These are phyloP conservation scores for Eucalyptus melliodora DNA, from an alignment of 345 rosid genomes.

Conservation along the genomic window DNA sequence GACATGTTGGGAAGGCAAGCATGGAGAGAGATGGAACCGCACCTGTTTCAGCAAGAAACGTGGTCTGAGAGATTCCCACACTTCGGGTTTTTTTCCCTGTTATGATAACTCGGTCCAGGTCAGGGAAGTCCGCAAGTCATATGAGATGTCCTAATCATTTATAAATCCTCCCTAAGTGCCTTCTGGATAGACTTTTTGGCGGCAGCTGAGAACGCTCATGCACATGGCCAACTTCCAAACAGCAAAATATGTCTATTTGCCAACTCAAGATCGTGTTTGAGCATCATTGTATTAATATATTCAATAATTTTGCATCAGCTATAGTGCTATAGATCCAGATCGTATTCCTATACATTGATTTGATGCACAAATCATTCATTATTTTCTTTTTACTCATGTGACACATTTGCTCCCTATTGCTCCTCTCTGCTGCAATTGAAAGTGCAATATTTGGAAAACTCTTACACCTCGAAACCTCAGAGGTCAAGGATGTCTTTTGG, in stretches of 20 bases:
- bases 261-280: background rate
- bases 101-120: conserved; percentile 80
- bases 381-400: no score
- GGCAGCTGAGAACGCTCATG: background rate
- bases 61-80: conserved; percentile 98
- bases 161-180: background rate
- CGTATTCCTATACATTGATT: background rate
- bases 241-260: background rate
- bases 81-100: conserved; percentile 60
- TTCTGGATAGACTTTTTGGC: background rate
- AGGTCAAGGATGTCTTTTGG: background rate
- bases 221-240: background rate
- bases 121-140: conserved; percentile 54
- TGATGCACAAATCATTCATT: background rate
- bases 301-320: background rate
- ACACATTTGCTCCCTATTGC: no score
- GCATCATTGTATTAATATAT: background rate
- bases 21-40: conserved; percentile 80
- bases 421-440: no score
- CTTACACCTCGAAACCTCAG: background rate
- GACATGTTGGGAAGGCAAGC: conserved; percentile 87
- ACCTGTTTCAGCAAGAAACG: conserved; percentile 62
- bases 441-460: no score
- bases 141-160: conserved; percentile 8
- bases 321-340: background rate